A percentile compares a stretch with the other conserved stretches of the same genome.
Conservation (phyloP, 805 yeast species). For the Candida alai region DNA sequence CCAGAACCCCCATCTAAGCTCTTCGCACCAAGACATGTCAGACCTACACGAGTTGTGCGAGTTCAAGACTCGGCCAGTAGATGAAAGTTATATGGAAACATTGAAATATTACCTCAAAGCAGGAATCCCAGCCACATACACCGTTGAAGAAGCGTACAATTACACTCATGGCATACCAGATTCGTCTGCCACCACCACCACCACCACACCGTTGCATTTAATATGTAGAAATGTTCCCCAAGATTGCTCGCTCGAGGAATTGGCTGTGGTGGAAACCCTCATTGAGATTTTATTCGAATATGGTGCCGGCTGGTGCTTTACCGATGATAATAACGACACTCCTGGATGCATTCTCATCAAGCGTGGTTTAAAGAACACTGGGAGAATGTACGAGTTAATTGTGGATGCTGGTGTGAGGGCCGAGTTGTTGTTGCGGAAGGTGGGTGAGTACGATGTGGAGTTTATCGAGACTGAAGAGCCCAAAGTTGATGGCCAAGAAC, state of each 20-base stretch:
- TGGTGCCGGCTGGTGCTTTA: constrained; percentile 91
- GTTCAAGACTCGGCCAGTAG: constrained; percentile 49
- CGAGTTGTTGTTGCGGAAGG: constrained; percentile 71
- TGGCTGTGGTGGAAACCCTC: constrained; percentile 44
- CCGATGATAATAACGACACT: constrained; percentile 67
- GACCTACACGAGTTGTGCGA: constrained; percentile 65
- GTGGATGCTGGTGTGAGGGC: constrained; percentile 91
- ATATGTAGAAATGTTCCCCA: constrained; percentile 54
- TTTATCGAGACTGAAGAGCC: constrained; percentile 45
- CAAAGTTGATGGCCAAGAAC: constrained; percentile 24
- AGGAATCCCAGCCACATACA: constrained; percentile 82
- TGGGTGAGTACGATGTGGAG: constrained; percentile 61
- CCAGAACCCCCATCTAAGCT: background rate
- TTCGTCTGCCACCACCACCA: constrained; percentile 43
- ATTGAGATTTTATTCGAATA: constrained; percentile 66
- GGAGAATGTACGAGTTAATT: constrained; percentile 43
- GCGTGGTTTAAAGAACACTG: constrained; percentile 36
- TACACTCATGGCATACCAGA: constrained; percentile 42
- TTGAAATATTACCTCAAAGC: constrained; percentile 46
- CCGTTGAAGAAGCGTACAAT: constrained; percentile 70
- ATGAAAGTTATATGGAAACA: constrained; percentile 37
- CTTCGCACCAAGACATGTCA: constrained; percentile 47
- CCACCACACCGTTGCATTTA: constrained; percentile 79
- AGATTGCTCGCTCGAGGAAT: constrained; percentile 42
- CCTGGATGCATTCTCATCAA: constrained; percentile 78